Evolutionary conservation across 768 basidiomycete species (phyloP), one percentile per base, ranked within the genome.

Genomic region (Termitomyces sp.): DNA sequence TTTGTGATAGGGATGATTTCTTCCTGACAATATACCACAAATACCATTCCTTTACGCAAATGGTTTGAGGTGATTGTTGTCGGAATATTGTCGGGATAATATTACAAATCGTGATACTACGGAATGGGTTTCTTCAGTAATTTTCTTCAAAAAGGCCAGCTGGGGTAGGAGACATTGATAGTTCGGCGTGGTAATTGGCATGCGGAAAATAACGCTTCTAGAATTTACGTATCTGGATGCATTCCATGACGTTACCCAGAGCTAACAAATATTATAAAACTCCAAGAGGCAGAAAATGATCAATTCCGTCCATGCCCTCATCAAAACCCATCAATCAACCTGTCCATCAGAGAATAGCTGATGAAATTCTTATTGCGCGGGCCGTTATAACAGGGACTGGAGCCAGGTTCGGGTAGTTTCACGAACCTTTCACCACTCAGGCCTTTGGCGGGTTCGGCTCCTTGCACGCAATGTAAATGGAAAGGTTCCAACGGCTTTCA

Each of bases 321-420:
- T 31, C 34, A 1, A 61, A 57, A 49, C 60, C 60, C 15, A 58
- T 61, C 39, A 12, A 42, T 12, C 8, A 7, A 4, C 41, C 9
- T 44, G 20, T 16, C 15, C n/a, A 36, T 22, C 24, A 18, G 41
- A 44, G 4, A 15, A 34, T 39, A 7, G 16, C 33, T 34, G 3
- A 51, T 12, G 15, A 13, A 22, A 9, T 7, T 34, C 11, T 22
- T 22, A 3, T 5, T 20, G 34, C 6, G 22, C 15, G 61, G 63
- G 50, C 63, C 13, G 57, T 63, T 30, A 60, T 63, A 36, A 63
- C 63, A 15, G 61, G 58, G 27, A 60, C 51, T 47, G 61, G 61
- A 12, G 63, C 31, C 63, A 61, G 53, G 60, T 54, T 42, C 63
- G 60, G 16, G 36, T 54, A 39, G 49, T 61, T 24, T 61, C 48